These are phyloP conservation scores for Tarenaya hassleriana DNA, from an alignment of 345 rosid genomes.

Conservation along the genomic window DNA sequence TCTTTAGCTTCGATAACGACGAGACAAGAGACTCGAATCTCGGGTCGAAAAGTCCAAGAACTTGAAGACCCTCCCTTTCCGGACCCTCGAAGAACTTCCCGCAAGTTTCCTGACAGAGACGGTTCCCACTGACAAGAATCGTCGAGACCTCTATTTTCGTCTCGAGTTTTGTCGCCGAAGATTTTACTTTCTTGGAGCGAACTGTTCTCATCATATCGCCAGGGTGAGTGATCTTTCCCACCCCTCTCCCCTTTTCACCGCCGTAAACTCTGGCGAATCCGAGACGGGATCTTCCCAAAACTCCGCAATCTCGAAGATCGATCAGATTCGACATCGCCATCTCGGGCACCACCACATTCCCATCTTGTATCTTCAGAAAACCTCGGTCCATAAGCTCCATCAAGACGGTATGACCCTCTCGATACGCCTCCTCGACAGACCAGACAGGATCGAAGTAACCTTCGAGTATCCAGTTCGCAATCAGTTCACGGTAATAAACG, in stretches of 20 bases:
- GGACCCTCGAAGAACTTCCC: slow-evolving; percentile 11
- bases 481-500: slow-evolving; percentile 36
- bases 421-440: slow-evolving; percentile 32
- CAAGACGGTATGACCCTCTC: slow-evolving; percentile 32
- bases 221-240: slow-evolving; percentile 31
- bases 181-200: too few species aligned
- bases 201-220: slow-evolving; percentile 46
- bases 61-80: slow-evolving; percentile 23
- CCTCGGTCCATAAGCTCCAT: slow-evolving; percentile 37
- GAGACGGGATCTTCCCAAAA: slow-evolving; percentile 21
- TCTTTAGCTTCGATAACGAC: slow-evolving; percentile 1
- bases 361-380: slow-evolving; percentile 37
- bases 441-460: slow-evolving; percentile 38
- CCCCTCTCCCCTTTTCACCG: slow-evolving; percentile 13
- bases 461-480: slow-evolving; percentile 51
- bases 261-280: slow-evolving; percentile 27
- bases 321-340: slow-evolving; percentile 17
- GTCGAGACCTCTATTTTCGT: slow-evolving; percentile 17
- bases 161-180: neutral
- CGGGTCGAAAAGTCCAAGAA: slow-evolving; percentile 33
- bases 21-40: slow-evolving; percentile 11
- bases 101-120: slow-evolving; percentile 26
- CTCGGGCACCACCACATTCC: slow-evolving; percentile 35
- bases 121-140: slow-evolving; percentile 36
- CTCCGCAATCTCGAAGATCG: slow-evolving; percentile 25